phyloP scores from a whole-genome alignment of 1,139 yeast genomes.

The Casaregolazyma suthepensis region DNA sequence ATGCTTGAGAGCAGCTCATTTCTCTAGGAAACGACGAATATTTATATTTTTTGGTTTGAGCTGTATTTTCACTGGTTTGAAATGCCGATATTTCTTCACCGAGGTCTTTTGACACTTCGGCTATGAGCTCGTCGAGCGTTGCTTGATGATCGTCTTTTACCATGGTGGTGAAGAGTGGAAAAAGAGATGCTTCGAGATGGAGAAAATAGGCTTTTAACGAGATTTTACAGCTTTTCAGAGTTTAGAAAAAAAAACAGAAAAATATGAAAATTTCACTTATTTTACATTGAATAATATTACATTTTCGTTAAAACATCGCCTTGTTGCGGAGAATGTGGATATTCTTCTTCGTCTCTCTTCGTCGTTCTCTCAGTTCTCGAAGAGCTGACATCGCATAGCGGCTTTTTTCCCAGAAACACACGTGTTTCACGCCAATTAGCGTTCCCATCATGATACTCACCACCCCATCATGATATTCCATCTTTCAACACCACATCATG shows the following conservation, averaged over 20 bases:
- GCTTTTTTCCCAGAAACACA: too few relatives aligned
- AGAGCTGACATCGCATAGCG: too few relatives aligned
- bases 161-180: not conserved
- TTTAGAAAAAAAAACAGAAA: too few relatives aligned
- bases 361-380: too few relatives aligned
- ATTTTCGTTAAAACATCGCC: not conserved
- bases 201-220: too few relatives aligned
- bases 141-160: slow-evolving; percentile 5
- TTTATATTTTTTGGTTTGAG: not conserved
- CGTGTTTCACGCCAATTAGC: too few relatives aligned
- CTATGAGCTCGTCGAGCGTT: slow-evolving; percentile 9
- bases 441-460: too few relatives aligned
- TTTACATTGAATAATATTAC: not conserved
- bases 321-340: too few relatives aligned
- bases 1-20: slow-evolving; percentile 71
- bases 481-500: too few relatives aligned
- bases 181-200: not conserved
- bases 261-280: not conserved
- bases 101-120: slow-evolving; percentile 8
- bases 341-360: too few relatives aligned
- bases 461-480: too few relatives aligned
- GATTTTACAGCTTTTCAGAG: too few relatives aligned
- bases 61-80: not conserved
- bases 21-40: slow-evolving; percentile 30
- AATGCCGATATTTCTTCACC: not conserved